Percentiles rank a stretch among this genome's conserved stretches.
phyloP scores from a whole-genome alignment of 2,329 filamentous ascomycete genomes.

The Elsinoe australis region DNA sequence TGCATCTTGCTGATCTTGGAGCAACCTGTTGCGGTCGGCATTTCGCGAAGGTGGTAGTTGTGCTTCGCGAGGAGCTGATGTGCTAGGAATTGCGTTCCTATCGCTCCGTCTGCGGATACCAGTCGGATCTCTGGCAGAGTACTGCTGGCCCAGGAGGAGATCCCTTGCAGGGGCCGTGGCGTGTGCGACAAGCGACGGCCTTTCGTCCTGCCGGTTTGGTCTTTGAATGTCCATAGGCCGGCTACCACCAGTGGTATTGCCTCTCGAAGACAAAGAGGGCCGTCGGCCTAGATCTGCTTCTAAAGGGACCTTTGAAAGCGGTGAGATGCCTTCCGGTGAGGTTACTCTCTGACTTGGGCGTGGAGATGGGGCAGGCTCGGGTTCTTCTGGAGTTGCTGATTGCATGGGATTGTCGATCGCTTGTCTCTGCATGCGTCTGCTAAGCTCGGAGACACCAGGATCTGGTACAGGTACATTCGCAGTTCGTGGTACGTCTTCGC shows the following conservation, averaged over 20 bases:
- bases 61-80: constrained; percentile 19
- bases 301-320: constrained; percentile 8
- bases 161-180: constrained; percentile 19
- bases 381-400: background rate
- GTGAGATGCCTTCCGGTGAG: constrained; percentile 4
- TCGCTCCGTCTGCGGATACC: constrained; percentile 7
- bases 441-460: constrained; percentile 26
- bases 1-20: constrained; percentile 34
- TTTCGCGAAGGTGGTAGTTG: constrained; percentile 29
- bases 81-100: constrained; percentile 17
- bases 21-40: constrained; percentile 35
- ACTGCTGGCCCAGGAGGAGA: constrained; percentile 15
- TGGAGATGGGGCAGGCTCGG: background rate
- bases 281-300: constrained; percentile 3
- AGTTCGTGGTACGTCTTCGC: constrained; percentile 45
- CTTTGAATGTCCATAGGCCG: constrained; percentile 14
- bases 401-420: constrained; percentile 25
- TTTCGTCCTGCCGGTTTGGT: constrained; percentile 5
- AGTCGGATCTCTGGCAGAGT: constrained; percentile 10
- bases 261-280: constrained; percentile 17
- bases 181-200: constrained; percentile 17
- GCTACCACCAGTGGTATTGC: constrained; percentile 14
- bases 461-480: constrained; percentile 24
- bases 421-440: constrained; percentile 27
- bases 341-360: background rate